phyloP scores from a whole-genome alignment of 129 eudicot species.

The Mikania micrantha region DNA sequence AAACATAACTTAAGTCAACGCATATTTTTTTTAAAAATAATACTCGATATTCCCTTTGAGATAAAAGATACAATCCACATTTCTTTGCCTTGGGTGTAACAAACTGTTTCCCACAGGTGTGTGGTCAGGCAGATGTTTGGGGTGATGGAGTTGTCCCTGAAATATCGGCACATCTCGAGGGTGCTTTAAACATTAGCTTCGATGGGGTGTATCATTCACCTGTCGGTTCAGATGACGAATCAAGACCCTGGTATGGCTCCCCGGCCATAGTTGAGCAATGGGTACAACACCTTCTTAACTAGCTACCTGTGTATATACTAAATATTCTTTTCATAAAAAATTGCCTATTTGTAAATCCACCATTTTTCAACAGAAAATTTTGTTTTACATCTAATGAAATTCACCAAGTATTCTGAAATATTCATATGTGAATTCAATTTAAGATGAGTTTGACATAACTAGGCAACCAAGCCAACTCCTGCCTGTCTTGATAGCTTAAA shows the following conservation, averaged over 20 bases:
- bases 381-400: not conserved
- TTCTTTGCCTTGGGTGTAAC: not conserved
- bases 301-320: slow-evolving; percentile 10
- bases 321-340: slow-evolving; percentile 16
- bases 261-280: slow-evolving; percentile 73
- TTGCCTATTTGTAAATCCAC: slow-evolving; percentile 8
- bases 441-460: not conserved
- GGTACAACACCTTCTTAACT: slow-evolving; percentile 60
- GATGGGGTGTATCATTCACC: slow-evolving; percentile 96
- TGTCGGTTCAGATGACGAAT: slow-evolving; percentile 78
- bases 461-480: not conserved
- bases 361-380: not conserved
- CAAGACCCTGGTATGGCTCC: slow-evolving; percentile 96
- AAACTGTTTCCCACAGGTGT: slow-evolving; percentile 39
- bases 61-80: not conserved
- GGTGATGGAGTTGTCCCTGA: slow-evolving; percentile 98
- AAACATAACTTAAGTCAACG: not conserved
- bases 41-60: not conserved
- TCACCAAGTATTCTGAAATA: not conserved
- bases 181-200: slow-evolving; percentile 71
- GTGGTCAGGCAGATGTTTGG: slow-evolving; percentile 95
- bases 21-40: too few species aligned
- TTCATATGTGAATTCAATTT: too few species aligned
- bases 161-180: slow-evolving; percentile 83
- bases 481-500: not conserved